These are phyloP conservation scores for Scenedesmus sp. DNA, from an alignment of 163 green algal genomes.

Conservation along the genomic window DNA sequence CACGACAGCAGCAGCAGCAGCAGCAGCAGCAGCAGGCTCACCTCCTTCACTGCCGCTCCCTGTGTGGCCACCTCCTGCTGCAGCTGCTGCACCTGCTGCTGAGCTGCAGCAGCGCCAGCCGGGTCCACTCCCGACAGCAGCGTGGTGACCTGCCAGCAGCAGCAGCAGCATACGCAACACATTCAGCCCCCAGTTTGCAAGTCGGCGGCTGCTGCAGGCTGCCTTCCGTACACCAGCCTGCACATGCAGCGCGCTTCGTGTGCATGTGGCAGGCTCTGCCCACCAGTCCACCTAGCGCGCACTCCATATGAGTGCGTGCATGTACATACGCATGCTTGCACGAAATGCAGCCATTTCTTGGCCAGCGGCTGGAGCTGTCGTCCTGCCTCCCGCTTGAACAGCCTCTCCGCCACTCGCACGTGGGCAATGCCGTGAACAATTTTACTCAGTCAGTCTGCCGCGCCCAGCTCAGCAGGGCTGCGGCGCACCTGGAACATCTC, in stretches of 20 bases:
- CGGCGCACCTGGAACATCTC: conserved; percentile 98
- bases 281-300: no score
- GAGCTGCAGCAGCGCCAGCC: conserved; percentile 32
- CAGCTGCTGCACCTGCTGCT: conserved; percentile 67
- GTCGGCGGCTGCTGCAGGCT: neutral
- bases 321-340: no score
- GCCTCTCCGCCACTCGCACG: no score
- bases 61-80: conserved; percentile 69
- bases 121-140: conserved; percentile 84
- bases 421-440: no score
- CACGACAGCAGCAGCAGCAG: conserved; percentile 50
- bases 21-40: conserved; percentile 70
- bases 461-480: no score
- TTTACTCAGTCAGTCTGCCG: no score
- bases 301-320: no score
- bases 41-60: conserved; percentile 79
- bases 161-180: neutral
- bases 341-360: no score
- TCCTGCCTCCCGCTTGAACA: neutral
- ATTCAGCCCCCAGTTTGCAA: neutral
- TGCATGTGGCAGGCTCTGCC: no score
- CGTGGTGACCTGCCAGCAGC: conserved; percentile 88
- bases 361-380: no score
- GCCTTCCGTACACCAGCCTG: neutral
- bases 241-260: neutral